phyloP scores from a whole-genome alignment of 352 stramenopile genomes.

The Phytophthora ohioensis region DNA sequence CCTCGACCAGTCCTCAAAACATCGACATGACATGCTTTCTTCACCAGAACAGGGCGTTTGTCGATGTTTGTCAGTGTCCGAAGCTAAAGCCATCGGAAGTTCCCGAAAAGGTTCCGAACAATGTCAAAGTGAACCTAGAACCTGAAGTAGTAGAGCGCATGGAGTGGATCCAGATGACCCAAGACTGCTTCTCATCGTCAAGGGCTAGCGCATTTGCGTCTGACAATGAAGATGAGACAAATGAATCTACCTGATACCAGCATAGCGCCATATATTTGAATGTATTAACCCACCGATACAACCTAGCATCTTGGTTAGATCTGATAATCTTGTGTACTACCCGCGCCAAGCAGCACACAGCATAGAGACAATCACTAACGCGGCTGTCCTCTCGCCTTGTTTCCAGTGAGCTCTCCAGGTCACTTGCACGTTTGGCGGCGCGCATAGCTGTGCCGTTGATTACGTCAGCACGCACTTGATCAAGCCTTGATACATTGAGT shows the following conservation, averaged over 20 bases:
- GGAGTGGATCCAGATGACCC: neutral
- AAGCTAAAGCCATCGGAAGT: conserved; percentile 2
- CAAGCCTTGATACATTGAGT: neutral
- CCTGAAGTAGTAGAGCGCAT: conserved; percentile 4
- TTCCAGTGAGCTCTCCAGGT: neutral
- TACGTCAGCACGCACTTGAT: neutral
- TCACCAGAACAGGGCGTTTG: conserved; percentile 5
- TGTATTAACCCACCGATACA: neutral
- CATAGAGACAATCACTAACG: no score
- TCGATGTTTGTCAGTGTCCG: conserved; percentile 7
- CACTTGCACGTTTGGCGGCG: neutral
- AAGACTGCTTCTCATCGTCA: neutral
- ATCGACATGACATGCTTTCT: conserved; percentile 9
- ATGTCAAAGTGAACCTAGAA: conserved; percentile 2
- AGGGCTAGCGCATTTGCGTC: neutral
- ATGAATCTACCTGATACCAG: neutral
- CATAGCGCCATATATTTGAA: neutral
- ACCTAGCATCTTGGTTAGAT: no score
- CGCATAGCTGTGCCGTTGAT: neutral
- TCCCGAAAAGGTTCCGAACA: neutral
- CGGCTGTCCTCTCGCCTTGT: neutral
- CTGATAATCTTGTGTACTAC: no score
- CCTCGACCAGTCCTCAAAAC: conserved; percentile 2
- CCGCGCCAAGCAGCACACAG: no score
- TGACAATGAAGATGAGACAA: conserved; percentile 1